Conservation (phyloP, 768 basidiomycete genomes). For the Mycena filopes region DNA sequence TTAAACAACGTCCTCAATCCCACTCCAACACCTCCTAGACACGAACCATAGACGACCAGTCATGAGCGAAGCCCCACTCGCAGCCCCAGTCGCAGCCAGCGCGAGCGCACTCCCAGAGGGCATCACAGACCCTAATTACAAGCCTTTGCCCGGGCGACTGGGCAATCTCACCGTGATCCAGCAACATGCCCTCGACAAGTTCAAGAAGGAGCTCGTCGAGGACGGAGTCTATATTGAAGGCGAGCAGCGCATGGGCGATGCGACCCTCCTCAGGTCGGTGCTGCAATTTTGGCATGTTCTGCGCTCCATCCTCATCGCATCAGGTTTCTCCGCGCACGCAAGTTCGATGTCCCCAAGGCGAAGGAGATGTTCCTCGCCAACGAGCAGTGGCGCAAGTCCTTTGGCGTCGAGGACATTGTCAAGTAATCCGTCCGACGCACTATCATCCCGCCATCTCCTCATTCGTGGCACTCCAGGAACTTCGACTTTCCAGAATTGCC, state of each 20-base stretch:
- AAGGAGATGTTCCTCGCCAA: constrained; percentile 85
- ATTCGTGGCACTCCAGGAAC: constrained; percentile 56
- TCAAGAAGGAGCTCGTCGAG: constrained; percentile 71
- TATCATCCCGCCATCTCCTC: neutral
- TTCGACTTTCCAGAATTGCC: constrained; percentile 89
- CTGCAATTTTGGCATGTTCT: neutral
- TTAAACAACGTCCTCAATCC: neutral
- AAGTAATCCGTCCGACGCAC: constrained; percentile 49
- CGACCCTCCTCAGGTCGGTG: constrained; percentile 71
- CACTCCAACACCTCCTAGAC: neutral
- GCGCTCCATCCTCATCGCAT: neutral
- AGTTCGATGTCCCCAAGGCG: constrained; percentile 85
- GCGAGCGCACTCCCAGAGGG: constrained; percentile 67
- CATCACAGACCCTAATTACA: constrained; percentile 72
- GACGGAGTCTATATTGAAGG: constrained; percentile 69
- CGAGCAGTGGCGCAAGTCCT: constrained; percentile 92
- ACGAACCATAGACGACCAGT: neutral
- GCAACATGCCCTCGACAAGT: constrained; percentile 71
- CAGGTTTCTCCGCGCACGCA: constrained; percentile 93
- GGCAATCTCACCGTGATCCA: constrained; percentile 81
- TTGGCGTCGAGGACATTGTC: constrained; percentile 80
- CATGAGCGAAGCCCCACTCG: constrained; percentile 16
- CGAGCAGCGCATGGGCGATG: constrained; percentile 70
- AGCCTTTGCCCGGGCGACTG: constrained; percentile 75
- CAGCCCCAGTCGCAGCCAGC: constrained; percentile 50